These are phyloP conservation scores for Syzygium aromaticum DNA, from an alignment of 345 rosid genomes.

Conservation along the genomic window DNA sequence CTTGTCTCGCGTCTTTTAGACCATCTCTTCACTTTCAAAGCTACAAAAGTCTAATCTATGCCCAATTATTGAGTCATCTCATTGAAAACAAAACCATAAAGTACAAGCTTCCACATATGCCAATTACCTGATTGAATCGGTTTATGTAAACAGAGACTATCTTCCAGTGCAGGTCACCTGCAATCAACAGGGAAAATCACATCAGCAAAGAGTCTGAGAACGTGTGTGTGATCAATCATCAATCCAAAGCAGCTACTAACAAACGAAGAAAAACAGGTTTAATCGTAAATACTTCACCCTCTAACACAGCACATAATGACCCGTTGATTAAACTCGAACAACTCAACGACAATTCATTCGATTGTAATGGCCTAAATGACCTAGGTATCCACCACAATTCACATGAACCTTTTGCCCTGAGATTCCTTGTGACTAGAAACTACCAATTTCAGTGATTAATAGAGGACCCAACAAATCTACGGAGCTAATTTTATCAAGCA, in stretches of 20 bases:
- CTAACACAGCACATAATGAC: not conserved
- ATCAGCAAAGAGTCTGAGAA: not conserved
- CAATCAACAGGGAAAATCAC: not conserved
- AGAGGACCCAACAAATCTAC: not conserved
- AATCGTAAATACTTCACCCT: not conserved
- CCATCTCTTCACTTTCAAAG: constrained; percentile 15
- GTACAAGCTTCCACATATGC: not conserved
- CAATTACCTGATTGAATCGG: constrained; percentile 60
- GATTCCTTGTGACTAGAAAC: not conserved
- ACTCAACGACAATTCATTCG: not conserved
- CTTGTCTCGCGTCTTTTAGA: constrained; percentile 6
- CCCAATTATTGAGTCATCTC: constrained; percentile 27
- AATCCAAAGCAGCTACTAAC: not conserved
- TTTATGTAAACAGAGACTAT: constrained; percentile 85
- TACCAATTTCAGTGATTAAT: not conserved
- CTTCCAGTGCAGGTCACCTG: constrained; percentile 99
- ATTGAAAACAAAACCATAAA: not conserved
- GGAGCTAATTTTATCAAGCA: not conserved
- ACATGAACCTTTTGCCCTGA: not conserved
- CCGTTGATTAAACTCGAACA: not conserved
- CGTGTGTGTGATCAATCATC: not conserved
- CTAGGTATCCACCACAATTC: not conserved
- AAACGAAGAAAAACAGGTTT: not conserved
- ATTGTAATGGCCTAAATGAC: not conserved
- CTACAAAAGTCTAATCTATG: constrained; percentile 16